Percentiles rank a stretch among this genome's conserved stretches.
These are phyloP conservation scores for Aspergillus japonicus DNA, from an alignment of 2,329 filamentous ascomycete species.

Conservation along the genomic window DNA sequence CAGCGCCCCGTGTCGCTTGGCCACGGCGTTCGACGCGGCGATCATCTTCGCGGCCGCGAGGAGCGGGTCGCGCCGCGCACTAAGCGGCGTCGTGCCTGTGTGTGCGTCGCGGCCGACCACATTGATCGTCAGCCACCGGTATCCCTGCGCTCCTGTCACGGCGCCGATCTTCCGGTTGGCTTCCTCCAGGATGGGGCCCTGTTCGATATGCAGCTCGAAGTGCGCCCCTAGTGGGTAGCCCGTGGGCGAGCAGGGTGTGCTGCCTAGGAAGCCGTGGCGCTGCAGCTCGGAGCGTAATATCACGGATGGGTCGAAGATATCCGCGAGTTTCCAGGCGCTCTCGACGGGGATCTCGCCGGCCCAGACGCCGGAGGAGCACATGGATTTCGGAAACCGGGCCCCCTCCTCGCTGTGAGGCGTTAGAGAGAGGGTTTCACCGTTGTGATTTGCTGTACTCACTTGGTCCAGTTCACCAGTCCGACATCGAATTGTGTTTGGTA, in stretches of 20 bases:
- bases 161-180: conserved; percentile 61
- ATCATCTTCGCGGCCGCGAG: conserved; percentile 65
- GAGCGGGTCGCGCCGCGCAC: conserved; percentile 61
- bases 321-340: conserved; percentile 57
- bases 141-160: conserved; percentile 67
- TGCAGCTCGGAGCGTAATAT: conserved; percentile 64
- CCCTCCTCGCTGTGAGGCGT: conserved; percentile 65
- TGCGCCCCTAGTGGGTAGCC: conserved; percentile 67
- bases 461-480: conserved; percentile 61
- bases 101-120: conserved; percentile 66
- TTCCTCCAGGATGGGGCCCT: conserved; percentile 68
- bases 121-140: conserved; percentile 65
- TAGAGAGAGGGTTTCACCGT: not conserved
- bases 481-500: conserved; percentile 65
- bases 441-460: conserved; percentile 41
- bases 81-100: conserved; percentile 67
- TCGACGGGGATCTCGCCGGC: conserved; percentile 60
- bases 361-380: conserved; percentile 74
- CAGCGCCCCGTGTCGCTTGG: conserved; percentile 56
- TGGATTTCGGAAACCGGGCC: conserved; percentile 71
- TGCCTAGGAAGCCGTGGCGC: conserved; percentile 66
- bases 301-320: conserved; percentile 56
- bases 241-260: conserved; percentile 51
- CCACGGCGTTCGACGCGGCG: conserved; percentile 59
- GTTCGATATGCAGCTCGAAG: conserved; percentile 80